phyloP scores from a whole-genome alignment of 768 basidiomycete species.

The Coprinopsis marcescibilis region DNA sequence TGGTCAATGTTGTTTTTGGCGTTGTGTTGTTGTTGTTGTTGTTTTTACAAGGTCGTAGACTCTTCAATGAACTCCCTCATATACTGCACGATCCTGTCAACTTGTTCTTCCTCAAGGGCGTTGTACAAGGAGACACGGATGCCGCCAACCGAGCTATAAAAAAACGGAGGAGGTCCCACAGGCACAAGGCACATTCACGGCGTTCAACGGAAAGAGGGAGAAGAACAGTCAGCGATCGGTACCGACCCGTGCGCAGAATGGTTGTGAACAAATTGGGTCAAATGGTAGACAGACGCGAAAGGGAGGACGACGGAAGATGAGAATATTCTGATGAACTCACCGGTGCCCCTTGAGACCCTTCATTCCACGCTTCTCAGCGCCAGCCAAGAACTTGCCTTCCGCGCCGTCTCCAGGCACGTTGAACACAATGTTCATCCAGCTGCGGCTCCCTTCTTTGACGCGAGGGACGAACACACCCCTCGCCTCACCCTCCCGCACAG shows the following conservation, averaged over 20 bases:
- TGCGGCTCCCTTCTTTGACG: conserved; percentile 64
- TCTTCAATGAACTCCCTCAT: conserved; percentile 47
- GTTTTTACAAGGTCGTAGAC: conserved; percentile 12
- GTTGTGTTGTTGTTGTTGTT: too few species aligned
- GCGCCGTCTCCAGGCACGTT: conserved; percentile 65
- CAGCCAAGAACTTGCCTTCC: conserved; percentile 71
- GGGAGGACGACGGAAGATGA: neutral
- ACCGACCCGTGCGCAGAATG: too few species aligned
- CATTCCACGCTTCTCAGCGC: conserved; percentile 76
- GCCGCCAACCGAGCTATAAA: conserved; percentile 57
- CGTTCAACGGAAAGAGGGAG: neutral
- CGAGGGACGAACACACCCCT: conserved; percentile 66
- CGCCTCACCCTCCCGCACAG: conserved; percentile 62
- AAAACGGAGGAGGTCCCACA: neutral
- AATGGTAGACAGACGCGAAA: too few species aligned
- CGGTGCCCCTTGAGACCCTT: conserved; percentile 90
- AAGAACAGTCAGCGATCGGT: neutral
- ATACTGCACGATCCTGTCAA: conserved; percentile 54
- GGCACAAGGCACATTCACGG: conserved; percentile 6
- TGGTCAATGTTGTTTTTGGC: too few species aligned
- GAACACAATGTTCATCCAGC: conserved; percentile 97
- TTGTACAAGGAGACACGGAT: conserved; percentile 88
- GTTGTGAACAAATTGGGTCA: too few species aligned
- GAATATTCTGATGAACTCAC: too few species aligned
- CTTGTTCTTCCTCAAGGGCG: conserved; percentile 72